Conservation (phyloP, 768 basidiomycete genomes). For the Mycena rosella region DNA sequence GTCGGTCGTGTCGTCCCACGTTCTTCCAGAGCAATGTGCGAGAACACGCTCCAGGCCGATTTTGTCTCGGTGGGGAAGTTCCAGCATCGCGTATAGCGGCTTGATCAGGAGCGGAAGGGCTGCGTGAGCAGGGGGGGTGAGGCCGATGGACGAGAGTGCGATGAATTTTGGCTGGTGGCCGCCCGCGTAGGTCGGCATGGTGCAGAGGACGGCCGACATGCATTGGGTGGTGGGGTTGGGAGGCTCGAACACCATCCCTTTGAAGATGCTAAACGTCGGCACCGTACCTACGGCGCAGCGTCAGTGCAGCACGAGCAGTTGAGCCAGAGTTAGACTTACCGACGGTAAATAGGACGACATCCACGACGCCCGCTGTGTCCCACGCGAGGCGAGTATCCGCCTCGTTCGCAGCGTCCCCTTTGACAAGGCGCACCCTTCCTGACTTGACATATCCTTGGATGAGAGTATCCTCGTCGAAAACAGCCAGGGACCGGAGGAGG, state of each 20-base stretch:
- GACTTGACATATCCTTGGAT: constrained; percentile 64
- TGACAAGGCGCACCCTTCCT: constrained; percentile 66
- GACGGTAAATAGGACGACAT: constrained; percentile 71
- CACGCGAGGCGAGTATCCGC: constrained; percentile 67
- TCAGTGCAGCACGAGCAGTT: neutral
- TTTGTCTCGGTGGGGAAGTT: constrained; percentile 71
- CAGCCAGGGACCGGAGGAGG: constrained; percentile 64
- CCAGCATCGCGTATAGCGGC: constrained; percentile 62
- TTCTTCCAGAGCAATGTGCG: constrained; percentile 61
- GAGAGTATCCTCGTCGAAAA: constrained; percentile 65
- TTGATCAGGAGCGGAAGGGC: constrained; percentile 63
- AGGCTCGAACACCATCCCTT: constrained; percentile 64
- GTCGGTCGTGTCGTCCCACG: constrained; percentile 56
- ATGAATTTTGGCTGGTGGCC: constrained; percentile 62
- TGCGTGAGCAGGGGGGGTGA: constrained; percentile 59
- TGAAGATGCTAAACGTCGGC: constrained; percentile 58
- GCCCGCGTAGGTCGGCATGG: constrained; percentile 56
- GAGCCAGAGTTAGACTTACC: constrained; percentile 52
- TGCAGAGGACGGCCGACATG: constrained; percentile 67
- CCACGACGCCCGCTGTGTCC: constrained; percentile 60
- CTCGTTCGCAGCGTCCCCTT: constrained; percentile 71
- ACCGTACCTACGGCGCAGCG: constrained; percentile 53
- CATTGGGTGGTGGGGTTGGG: constrained; percentile 70
- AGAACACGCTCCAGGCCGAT: constrained; percentile 67
- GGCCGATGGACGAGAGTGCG: constrained; percentile 63